Evolutionary conservation across 2,329 filamentous ascomycete species (phyloP), one percentile per base, ranked within the genome.

Genomic region (Fusarium sp.): DNA sequence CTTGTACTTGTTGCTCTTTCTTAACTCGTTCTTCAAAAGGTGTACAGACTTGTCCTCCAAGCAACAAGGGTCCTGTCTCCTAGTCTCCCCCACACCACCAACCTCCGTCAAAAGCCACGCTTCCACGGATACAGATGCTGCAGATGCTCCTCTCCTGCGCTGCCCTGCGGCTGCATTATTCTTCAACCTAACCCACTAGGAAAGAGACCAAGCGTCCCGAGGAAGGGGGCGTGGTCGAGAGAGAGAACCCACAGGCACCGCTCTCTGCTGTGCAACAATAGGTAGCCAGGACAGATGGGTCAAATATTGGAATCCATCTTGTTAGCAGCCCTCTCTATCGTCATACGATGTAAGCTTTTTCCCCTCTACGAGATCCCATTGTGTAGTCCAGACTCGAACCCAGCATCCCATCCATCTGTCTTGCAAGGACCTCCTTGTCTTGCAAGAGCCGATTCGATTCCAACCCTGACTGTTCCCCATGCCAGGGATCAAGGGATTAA

Each of bases 41-140:
- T 73, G 71, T 63, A 44, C 65, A 73, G 60, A 74, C 61, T 62
- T 65, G 54, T 42, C 61, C 58, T 58, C 31, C 16, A 49, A 49
- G 62, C 16, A 69, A 38, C 71, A 72, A 74, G 71, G 71, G 67
- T 72, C 57, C 23, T 44, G 58, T 50, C 59, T 62, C 63, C 58
- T 65, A 42, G 62, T 14, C 55, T 60, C 68, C 60, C 70, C 69
- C 66, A 69, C 66, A 70, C 71, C 71, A 72, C 69, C 71, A 56
- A 64, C 57, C 61, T 53, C 54, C 54, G 18, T 18, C 23, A 31
- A 27, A 25, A 38, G 51, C 40, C 42, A 57, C 40, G 51, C 53
- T 57, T 55, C 51, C 18, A 16, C 42, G 16, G 42, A 57, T 57
- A 46, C 42, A 46, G 42, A 46, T 46, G 42, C 23, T 46, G 42